Evolutionary conservation across 768 basidiomycete species (phyloP), one percentile per base, ranked within the genome.

Genomic region (Vararia minispora): DNA sequence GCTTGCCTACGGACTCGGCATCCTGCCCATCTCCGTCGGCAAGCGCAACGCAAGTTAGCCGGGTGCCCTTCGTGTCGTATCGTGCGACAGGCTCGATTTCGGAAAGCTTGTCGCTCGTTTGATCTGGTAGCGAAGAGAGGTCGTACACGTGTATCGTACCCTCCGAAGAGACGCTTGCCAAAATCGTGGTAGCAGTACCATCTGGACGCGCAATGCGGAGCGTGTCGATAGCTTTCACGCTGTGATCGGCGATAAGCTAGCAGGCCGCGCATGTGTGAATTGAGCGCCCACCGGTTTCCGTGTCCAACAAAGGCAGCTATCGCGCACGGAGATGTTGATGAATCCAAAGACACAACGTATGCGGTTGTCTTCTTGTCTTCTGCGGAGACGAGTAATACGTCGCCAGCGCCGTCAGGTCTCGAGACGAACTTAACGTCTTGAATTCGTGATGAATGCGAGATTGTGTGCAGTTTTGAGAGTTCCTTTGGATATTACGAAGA

Each of bases 321-420:
- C n/a, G 88, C 58, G 6, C 52, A 64, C 1, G 84, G 82, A 2
- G 62, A 38, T 5, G 50, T 53, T 6, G 66, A 57, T 3, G 57
- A 55, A 39, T 76, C 68, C 11, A 60, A 52, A 4, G 66, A 64
- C 22, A 86, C 45, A 33, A 71, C 68, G 59, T 92, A 97, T 8
- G 91, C 61, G 2, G 89, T 73, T 2, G 88, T 64, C 51, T 85
- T 85, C 48, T 83, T 89, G 55, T 97, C 90, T 60, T 99, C 95
- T 5, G 83, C 90, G 2, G 76, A 85, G 6, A 79, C 86, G 35
- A 94, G 66, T 6, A 97, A 62, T 23, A 92, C 55, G 50, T 91
- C 83, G 28, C 71, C 73, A 0, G 62, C 57, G 2, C 69, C 71
- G 18, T 62, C 59, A 0, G 72, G 67, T 32, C 76, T 71, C 46